Evolutionary conservation across 805 yeast genomes (phyloP).

Genomic region (Crinitomyces ghanaensis): DNA sequence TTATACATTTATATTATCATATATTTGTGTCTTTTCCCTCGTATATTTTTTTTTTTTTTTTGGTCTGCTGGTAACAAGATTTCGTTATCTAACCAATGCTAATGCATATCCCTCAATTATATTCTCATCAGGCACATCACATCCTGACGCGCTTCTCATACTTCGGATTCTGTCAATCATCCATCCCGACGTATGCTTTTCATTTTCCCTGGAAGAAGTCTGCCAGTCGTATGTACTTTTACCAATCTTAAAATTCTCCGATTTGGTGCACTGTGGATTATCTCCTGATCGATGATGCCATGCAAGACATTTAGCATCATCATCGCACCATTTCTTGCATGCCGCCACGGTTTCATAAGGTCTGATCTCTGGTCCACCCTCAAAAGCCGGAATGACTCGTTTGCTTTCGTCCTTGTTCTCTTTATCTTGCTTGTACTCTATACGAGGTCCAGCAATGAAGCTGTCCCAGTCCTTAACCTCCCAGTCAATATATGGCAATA

Average conservation of each 20-base stretch:
- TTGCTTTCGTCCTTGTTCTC: not conserved
- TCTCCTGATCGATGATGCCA: conserved; percentile 5
- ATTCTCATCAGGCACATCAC: no score
- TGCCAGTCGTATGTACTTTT: conserved; percentile 14
- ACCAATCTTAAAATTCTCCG: conserved; percentile 7
- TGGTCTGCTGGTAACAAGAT: no score
- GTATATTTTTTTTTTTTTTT: no score
- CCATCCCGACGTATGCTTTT: conserved; percentile 21
- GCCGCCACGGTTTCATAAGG: conserved; percentile 13
- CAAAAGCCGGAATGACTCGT: not conserved
- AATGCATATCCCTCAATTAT: no score
- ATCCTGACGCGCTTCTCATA: no score
- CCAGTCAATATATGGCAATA: conserved; percentile 20
- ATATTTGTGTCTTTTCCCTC: no score
- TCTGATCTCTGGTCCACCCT: conserved; percentile 3
- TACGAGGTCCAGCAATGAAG: conserved; percentile 1
- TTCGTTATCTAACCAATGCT: no score
- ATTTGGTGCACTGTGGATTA: conserved; percentile 6
- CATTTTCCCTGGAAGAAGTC: not conserved
- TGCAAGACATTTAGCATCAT: conserved; percentile 5
- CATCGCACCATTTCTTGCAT: conserved; percentile 9
- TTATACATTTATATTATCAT: no score
- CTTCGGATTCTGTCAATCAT: conserved; percentile 23
- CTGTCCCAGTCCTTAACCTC: conserved; percentile 22
- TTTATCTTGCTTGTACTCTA: not conserved